Evolutionary conservation across 1,139 yeast genomes (phyloP), one percentile per base, ranked within the genome.

Genomic region (Magnusiomyces sp.): DNA sequence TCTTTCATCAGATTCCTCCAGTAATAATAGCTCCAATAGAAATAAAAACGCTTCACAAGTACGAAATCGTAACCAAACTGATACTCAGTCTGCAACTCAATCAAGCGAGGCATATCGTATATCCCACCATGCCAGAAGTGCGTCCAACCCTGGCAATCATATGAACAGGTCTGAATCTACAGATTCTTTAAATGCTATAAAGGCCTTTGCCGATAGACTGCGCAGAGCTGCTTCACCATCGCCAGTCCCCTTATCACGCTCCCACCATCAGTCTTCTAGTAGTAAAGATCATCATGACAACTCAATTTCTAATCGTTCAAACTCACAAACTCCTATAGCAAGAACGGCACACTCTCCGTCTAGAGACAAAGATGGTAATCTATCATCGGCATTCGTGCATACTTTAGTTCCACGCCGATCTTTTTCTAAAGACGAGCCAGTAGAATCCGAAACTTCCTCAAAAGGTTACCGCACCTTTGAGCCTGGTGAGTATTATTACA

Each of bases 401-500:
- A 31, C 23, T n/a, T 27, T 45, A 13, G 47, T 19, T 13, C 47
- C 47, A 17, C 44, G 47, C 10, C 16, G 52, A 13, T 46, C 45
- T 31, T 27, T 46, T 34, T 51, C 52, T 9, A 48, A 40, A 40
- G 54, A 51, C 39, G 54, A 52, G 31, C 48, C 50, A 5, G 45
- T 49, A 9, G 54, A 52, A 16, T 13, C 47, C 5, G 54, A 52
- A 20, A 52, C 52, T n/a, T 45, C 46, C 14, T n/a, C 50, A 6
- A 52, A 52, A 42, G 54, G 54, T 16, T 71, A 68, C 59, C 78
- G 77, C 49, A 62, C 67, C 2, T 83, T 72, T 56, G 71, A 73
- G 44, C 89, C 95, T 0, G 98, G 97, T 33, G 97, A 89, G 61
- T 92, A 92, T 62, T 74, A 87, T 44, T 92, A 90, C 70, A 85